A percentile compares a stretch with the other conserved stretches of the same genome.
Evolutionary conservation across 306 rosid species (phyloP).

Genomic region (Astragalus membranaceus): DNA sequence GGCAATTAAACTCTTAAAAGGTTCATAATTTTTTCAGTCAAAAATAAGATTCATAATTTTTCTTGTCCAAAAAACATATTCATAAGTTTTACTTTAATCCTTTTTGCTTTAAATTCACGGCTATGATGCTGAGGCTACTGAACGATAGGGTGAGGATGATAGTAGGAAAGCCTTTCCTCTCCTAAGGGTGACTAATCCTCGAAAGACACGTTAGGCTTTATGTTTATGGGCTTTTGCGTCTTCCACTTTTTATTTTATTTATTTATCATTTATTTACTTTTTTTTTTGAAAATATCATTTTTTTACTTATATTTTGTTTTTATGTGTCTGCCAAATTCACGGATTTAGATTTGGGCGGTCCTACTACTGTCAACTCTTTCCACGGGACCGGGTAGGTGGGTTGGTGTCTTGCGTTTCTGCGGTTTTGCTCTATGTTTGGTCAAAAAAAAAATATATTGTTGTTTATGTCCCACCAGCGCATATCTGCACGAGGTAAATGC

Average conservation of each 20-base stretch:
- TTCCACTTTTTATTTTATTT: background rate
- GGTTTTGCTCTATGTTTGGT: background rate
- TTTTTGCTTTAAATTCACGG: too few species aligned
- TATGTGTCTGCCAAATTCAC: slow-evolving; percentile 7
- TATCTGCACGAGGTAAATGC: too few species aligned
- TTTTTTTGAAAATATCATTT: background rate
- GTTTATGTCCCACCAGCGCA: background rate
- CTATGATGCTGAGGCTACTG: background rate
- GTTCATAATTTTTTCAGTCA: too few species aligned
- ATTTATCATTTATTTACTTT: background rate
- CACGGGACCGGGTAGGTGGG: background rate
- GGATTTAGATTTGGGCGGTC: background rate
- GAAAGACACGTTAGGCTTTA: slow-evolving; percentile 8
- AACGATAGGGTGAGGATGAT: background rate
- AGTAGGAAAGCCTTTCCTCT: background rate
- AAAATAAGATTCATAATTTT: too few species aligned
- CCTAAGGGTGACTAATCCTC: background rate
- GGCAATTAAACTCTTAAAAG: too few species aligned
- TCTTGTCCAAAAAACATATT: too few species aligned
- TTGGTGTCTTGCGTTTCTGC: background rate
- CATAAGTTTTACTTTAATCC: too few species aligned
- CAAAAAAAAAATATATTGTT: too few species aligned
- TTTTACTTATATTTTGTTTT: background rate
- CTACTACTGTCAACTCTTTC: slow-evolving; percentile 1
- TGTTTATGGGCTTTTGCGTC: background rate